Conservation (phyloP, 208 protist genomes). For the Trypanosoma caninum region DNA sequence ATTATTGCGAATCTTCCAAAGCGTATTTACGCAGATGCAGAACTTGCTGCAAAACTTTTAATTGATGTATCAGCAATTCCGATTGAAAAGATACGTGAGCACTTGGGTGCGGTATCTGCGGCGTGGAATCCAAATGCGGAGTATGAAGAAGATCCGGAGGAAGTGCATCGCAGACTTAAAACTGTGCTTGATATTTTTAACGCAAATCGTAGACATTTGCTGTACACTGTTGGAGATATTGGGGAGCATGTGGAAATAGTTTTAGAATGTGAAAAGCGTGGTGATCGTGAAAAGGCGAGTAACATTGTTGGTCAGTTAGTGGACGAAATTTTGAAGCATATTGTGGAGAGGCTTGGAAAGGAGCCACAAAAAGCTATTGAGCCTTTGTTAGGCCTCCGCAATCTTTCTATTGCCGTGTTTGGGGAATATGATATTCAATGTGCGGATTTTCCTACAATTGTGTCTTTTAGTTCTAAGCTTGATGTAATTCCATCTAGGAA, state of each 20-base stretch:
- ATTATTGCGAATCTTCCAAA: conserved; percentile 84
- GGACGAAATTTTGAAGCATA: conserved; percentile 96
- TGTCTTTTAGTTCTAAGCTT: conserved; percentile 93
- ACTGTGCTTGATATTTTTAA: conserved; percentile 79
- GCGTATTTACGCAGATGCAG: conserved; percentile 80
- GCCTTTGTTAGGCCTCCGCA: conserved; percentile 89
- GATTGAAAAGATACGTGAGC: conserved; percentile 88
- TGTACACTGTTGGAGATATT: conserved; percentile 90
- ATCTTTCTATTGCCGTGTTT: conserved; percentile 97
- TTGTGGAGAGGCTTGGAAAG: conserved; percentile 93
- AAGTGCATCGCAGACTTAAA: conserved; percentile 67
- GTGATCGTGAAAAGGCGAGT: conserved; percentile 80
- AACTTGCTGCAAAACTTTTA: conserved; percentile 77
- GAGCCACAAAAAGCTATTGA: conserved; percentile 94
- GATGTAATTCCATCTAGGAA: conserved; percentile 99
- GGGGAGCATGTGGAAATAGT: conserved; percentile 84
- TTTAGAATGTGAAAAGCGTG: conserved; percentile 66
- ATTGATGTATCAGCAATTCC: conserved; percentile 85
- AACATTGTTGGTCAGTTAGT: conserved; percentile 91
- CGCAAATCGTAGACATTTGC: conserved; percentile 67
- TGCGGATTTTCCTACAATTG: conserved; percentile 89
- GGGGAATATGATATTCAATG: conserved; percentile 93
- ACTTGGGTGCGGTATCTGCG: conserved; percentile 77
- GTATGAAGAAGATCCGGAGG: conserved; percentile 86
- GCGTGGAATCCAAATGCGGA: conserved; percentile 90